Evolutionary conservation across 2,329 filamentous ascomycete genomes (phyloP).

Genomic region (Sclerotinia spermophila): DNA sequence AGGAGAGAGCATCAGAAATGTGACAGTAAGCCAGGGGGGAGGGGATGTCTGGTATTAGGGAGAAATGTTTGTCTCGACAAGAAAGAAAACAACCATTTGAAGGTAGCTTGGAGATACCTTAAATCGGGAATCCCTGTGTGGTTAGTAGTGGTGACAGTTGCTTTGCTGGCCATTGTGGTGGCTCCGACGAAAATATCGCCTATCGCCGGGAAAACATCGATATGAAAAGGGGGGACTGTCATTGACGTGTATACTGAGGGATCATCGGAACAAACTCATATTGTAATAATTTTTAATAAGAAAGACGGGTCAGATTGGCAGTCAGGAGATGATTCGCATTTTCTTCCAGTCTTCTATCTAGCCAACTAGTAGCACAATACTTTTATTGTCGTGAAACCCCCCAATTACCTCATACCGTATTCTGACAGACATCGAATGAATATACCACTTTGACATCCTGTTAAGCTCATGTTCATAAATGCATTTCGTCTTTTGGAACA

Average conservation of each 20-base stretch:
- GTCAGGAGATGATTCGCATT: not conserved
- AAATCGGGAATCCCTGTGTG: not conserved
- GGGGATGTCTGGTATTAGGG: slow-evolving; percentile 35
- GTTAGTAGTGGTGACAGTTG: not conserved
- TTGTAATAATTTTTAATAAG: not conserved
- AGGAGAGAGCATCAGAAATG: slow-evolving; percentile 59
- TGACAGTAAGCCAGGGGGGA: slow-evolving; percentile 39
- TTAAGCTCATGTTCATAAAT: not conserved
- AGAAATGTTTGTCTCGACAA: slow-evolving; percentile 15
- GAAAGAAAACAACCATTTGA: not conserved
- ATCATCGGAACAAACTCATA: not conserved
- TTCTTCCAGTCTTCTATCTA: not conserved
- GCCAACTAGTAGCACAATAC: not conserved
- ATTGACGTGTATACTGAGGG: not conserved
- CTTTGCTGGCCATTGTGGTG: slow-evolving; percentile 6
- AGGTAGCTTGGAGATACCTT: not conserved
- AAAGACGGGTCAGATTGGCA: not conserved
- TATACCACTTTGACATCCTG: not conserved
- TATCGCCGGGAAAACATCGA: not conserved
- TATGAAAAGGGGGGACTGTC: not conserved
- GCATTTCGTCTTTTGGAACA: not conserved
- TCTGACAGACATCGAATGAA: not conserved
- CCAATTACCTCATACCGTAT: not conserved
- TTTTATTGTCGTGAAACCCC: not conserved
- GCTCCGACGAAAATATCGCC: not conserved